phyloP scores from a whole-genome alignment of 2,329 filamentous ascomycete species.

The Helotiales sp. region DNA sequence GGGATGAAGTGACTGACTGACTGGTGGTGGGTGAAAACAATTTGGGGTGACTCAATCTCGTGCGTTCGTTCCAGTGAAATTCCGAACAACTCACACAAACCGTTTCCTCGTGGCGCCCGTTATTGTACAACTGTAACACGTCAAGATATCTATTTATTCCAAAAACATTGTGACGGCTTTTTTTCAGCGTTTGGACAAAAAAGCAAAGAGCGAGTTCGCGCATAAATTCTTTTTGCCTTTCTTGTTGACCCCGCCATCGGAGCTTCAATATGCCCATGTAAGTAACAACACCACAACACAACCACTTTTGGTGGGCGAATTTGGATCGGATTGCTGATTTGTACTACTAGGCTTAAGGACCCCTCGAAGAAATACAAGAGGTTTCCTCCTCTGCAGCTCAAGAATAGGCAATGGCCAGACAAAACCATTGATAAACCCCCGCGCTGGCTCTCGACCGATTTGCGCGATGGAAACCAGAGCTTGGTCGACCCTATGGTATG shows the following conservation, averaged over 20 bases:
- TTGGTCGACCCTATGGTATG: constrained; percentile 89
- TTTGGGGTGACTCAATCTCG: constrained; percentile 5
- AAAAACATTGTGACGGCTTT: background rate
- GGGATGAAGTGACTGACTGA: no score
- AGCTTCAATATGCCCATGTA: constrained; percentile 34
- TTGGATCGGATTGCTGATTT: background rate
- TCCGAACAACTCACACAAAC: constrained; percentile 6
- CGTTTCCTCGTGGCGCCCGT: background rate
- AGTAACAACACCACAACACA: constrained; percentile 4
- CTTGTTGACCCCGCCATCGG: constrained; percentile 24
- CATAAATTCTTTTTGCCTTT: background rate
- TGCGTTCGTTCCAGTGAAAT: background rate
- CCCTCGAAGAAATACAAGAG: constrained; percentile 77
- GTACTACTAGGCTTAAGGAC: constrained; percentile 66
- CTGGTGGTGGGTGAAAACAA: background rate
- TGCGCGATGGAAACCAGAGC: constrained; percentile 93
- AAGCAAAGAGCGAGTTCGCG: background rate
- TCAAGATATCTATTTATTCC: background rate
- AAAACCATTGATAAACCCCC: constrained; percentile 77
- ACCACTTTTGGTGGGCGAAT: background rate
- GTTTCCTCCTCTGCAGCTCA: constrained; percentile 65
- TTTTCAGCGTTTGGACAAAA: background rate
- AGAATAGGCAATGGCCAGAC: constrained; percentile 52
- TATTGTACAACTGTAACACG: background rate
- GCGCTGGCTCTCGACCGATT: constrained; percentile 86